Evolutionary conservation across 768 basidiomycete species (phyloP), one percentile per base, ranked within the genome.

Genomic region (Tylopilus sp.): DNA sequence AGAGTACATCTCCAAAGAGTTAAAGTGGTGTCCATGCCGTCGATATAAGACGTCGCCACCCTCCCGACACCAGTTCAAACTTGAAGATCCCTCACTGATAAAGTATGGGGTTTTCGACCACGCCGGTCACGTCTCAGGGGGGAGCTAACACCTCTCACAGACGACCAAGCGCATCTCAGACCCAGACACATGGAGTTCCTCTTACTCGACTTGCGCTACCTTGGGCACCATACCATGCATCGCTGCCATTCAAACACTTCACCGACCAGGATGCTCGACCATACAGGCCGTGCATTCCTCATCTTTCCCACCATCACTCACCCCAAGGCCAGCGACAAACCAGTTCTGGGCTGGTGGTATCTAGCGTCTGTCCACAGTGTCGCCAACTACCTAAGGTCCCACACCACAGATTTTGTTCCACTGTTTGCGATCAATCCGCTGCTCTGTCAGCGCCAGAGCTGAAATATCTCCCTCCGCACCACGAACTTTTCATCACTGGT

Each of bases 371-470:
- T n/a, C 66, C 61, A 0, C 56, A 61, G 7, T 66, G 65, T 43
- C 30, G 24, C 37, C 19, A 24, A 37, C 34, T 19, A 9, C 54
- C 58, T 10, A 63, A 58, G 28, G 52, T 29, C 17, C 55, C 55
- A 9, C 30, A 66, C 17, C 52, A 54, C 19, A 50, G 56, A 1
- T 68, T 66, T 43, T 66, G 64, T 8, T 63, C 65, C 6, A 14
- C 47, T 17, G 14, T 24, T 9, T 68, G 65, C 6, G 4, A 16
- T 28, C 36, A 26, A 16, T 47, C 22, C 2, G 61, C 59, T 4
- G 58, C 61, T 13, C 45, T 36, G 7, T 50, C 36, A 5, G 64
- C 63, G 2, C 66, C 63, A 2, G 37, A 37, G 26, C 24, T 66
- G 16, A 68, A 33, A 17, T 41, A 8, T 17, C 60, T 66, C 14